Conservation (phyloP, 1,139 yeast species). For the Casaregolazyma suthepensis region DNA sequence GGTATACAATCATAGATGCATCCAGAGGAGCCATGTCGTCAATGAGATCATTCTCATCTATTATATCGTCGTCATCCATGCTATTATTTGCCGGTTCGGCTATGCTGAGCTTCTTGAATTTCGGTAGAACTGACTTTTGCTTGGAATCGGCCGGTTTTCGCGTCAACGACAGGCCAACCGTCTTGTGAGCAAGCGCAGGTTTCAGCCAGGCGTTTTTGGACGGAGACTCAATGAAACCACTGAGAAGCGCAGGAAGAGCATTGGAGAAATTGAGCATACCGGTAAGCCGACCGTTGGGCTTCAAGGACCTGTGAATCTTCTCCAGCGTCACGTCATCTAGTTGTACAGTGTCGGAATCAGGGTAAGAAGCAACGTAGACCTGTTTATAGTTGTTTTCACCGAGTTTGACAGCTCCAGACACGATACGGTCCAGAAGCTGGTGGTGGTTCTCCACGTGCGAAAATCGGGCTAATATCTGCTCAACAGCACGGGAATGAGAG, state of each 20-base stretch:
- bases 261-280: conserved; percentile 47
- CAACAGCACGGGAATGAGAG: conserved; percentile 49
- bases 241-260: conserved; percentile 53
- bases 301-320: conserved; percentile 39
- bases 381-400: conserved; percentile 40
- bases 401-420: conserved; percentile 49
- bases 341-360: conserved; percentile 33
- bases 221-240: conserved; percentile 49
- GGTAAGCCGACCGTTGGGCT: conserved; percentile 43
- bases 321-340: conserved; percentile 43
- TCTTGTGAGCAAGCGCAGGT: conserved; percentile 31
- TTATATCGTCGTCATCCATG: conserved; percentile 38
- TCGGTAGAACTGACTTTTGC: conserved; percentile 14
- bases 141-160: conserved; percentile 10
- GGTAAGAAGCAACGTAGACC: conserved; percentile 47
- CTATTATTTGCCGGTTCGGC: conserved; percentile 36
- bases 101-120: conserved; percentile 19
- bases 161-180: conserved; percentile 10
- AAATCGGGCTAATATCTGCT: conserved; percentile 33
- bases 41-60: conserved; percentile 43
- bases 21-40: conserved; percentile 24
- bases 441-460: conserved; percentile 39
- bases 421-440: conserved; percentile 66
- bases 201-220: conserved; percentile 39
- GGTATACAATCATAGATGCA: conserved; percentile 32